Evolutionary conservation across 1,139 yeast species (phyloP), one percentile per base, ranked within the genome.

Genomic region (Tardiomyces depauwii): DNA sequence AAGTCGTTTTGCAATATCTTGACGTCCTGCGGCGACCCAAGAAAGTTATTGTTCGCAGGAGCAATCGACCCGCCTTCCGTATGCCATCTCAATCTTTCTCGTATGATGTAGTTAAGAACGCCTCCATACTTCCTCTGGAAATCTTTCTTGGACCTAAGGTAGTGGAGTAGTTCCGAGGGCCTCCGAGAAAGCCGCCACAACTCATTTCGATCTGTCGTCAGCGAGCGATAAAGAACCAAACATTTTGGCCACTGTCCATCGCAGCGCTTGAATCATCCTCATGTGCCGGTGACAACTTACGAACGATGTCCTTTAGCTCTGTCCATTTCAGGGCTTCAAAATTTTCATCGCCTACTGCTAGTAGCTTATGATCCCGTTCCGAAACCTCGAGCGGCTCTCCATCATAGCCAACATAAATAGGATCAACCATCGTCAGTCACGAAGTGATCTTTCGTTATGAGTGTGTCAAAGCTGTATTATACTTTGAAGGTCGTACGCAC

Each of bases 1-100:
- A 65, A 70, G 47, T 68, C 72, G 48, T 69, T 69, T 39, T 45
- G 49, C 18, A 68, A 52, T 21, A 70, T 62, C 48, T 59, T 64
- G 42, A 65, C 51, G 47, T 69, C 73, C 1, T 48, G 27, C 11
- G 50, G 44, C 36, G 55, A 49, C 5, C 51, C 60, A 33, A 67
- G 54, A 41, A 61, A 57, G 27, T 11, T 47, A 28, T 11, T 32
- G 30, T 11, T 42, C 41, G 27, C 46, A 52, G 7, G 44, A 43
- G 53, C 55, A 53, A 13, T 40, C 11, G 18, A 54, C 47, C 32
- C 51, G 48, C 19, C 51, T 11, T 30, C 36, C 36, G n/a, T 30
- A 5, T 11, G 16, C 68, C 68, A 64, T 6, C 51, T 46, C 42
- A 64, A 49, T n/a, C 60, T 47, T 38, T 65, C 62, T 13, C 48